Percentiles rank a stretch among this genome's conserved stretches.
phyloP scores from a whole-genome alignment of 2,329 filamentous ascomycete genomes.

The Juglanconis juglandina region DNA sequence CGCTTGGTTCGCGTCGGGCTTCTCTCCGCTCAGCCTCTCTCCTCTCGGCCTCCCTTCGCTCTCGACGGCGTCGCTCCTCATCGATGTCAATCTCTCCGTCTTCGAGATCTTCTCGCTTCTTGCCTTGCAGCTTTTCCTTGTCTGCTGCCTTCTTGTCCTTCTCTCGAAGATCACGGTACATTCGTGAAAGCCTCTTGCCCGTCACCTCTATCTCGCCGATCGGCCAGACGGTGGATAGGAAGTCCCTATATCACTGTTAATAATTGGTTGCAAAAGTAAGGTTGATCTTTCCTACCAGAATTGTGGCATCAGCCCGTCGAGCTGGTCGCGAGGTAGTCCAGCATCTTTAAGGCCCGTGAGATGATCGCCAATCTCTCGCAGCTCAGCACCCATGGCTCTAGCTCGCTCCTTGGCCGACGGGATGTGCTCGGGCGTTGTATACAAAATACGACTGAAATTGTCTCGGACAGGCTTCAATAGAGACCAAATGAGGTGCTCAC shows the following conservation, averaged over 20 bases:
- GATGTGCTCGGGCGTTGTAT: slow-evolving; percentile 28
- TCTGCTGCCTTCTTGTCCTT: slow-evolving; percentile 30
- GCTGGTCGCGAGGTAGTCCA: slow-evolving; percentile 25
- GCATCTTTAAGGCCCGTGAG: slow-evolving; percentile 31
- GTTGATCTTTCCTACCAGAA: slow-evolving; percentile 30
- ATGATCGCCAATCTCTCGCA: slow-evolving; percentile 34
- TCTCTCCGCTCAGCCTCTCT: slow-evolving; percentile 20
- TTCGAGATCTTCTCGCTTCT: slow-evolving; percentile 31
- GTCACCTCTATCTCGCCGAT: slow-evolving; percentile 35
- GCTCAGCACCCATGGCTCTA: slow-evolving; percentile 34
- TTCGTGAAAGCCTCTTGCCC: slow-evolving; percentile 32
- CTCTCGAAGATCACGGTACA: slow-evolving; percentile 33
- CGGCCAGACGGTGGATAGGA: slow-evolving; percentile 37
- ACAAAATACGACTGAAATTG: slow-evolving; percentile 36
- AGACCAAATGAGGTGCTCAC: slow-evolving; percentile 37
- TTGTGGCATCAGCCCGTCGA: slow-evolving; percentile 34
- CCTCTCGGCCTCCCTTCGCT: slow-evolving; percentile 28
- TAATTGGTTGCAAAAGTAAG: background rate
- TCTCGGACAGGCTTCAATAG: slow-evolving; percentile 33
- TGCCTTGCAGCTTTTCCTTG: slow-evolving; percentile 21
- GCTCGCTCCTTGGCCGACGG: slow-evolving; percentile 31
- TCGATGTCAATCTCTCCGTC: slow-evolving; percentile 37
- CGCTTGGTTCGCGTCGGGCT: slow-evolving; percentile 18
- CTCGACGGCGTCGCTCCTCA: slow-evolving; percentile 28
- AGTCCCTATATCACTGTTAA: slow-evolving; percentile 31